phyloP scores from a whole-genome alignment of 208 protist genomes.

The Trypanosoma theileri region DNA sequence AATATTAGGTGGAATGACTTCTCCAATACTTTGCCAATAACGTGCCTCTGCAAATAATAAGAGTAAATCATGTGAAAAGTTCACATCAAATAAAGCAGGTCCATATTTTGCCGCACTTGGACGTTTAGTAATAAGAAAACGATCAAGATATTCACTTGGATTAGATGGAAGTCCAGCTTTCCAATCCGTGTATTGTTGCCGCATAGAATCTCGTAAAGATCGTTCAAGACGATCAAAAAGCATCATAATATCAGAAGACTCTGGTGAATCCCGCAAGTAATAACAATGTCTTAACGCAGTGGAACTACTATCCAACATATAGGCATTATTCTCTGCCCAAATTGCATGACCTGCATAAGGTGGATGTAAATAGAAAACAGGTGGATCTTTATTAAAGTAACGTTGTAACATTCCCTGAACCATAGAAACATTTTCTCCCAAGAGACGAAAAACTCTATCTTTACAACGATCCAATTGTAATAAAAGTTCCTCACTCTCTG shows the following conservation, averaged over 20 bases:
- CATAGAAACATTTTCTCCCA: conserved; percentile 73
- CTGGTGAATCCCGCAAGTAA: conserved; percentile 78
- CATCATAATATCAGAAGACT: conserved; percentile 79
- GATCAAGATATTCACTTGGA: conserved; percentile 85
- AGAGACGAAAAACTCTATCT: conserved; percentile 89
- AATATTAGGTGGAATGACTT: conserved; percentile 83
- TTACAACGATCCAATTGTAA: conserved; percentile 92
- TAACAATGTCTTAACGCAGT: conserved; percentile 72
- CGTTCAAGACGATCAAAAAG: conserved; percentile 78
- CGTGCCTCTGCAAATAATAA: conserved; percentile 94
- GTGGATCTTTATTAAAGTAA: conserved; percentile 84
- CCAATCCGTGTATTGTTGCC: conserved; percentile 81
- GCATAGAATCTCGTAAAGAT: conserved; percentile 81
- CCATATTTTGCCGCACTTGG: conserved; percentile 41
- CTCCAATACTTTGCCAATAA: conserved; percentile 91
- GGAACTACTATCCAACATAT: conserved; percentile 55
- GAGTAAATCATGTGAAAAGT: conserved; percentile 94
- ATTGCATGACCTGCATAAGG: conserved; percentile 88
- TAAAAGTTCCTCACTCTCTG: conserved; percentile 93
- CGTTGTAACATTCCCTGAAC: conserved; percentile 94
- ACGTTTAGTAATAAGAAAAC: conserved; percentile 77
- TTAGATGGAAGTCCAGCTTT: conserved; percentile 56
- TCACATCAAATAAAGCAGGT: conserved; percentile 84
- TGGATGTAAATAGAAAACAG: conserved; percentile 91
- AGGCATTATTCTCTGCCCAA: conserved; percentile 83